Base-by-base conservation (phyloP, 495 filamentous ascomycete genomes). In the Niebla homalea region DNA sequence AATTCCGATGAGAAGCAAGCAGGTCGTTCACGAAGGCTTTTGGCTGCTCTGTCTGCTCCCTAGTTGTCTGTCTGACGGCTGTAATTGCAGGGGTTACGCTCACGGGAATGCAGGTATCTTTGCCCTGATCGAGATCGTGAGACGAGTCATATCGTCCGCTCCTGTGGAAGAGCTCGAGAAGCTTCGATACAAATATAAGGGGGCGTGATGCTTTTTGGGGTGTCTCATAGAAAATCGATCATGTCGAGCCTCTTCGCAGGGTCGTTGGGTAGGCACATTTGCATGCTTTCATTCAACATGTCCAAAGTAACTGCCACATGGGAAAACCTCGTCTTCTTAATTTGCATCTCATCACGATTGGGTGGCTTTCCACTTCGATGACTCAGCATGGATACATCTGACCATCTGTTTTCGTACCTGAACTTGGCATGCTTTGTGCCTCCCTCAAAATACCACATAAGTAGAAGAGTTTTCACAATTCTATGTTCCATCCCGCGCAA, bases 401-500 rank as follows among this genome's bases (percentile, higher is more conserved):
- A 45, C 23, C 8, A 21, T 45, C 18, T 22, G 21, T 18, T 2
- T 19, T 42, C 21, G 39, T 6, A 19, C 21, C 39, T 23, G 16
- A 22, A 18, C 42, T 26, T 45, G 20, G 26, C 8, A 25, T n/a
- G 42, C 18, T 16, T 16, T 48, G 45, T 16, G 20, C 21, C 25
- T 26, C n/a, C n/a, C 45, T 35, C 32, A 79, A 79, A 83, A 46
- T 72, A 83, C 53, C 71, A 66, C 19, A 80, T 73, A 38, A 77
- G 59, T 36, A 87, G 58, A 48, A 96, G 58, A 55, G 83, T 94
- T 63, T 80, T 86, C 46, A 95, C 47, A 44, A 98, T 80, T 48
- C 66, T 71, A 61, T 95, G 87, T 69, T 97, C 92, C 18, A 90
- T 51, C 0, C 88, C 87, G 21, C 65, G 73, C 51, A 73, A 62